These are phyloP conservation scores for Cucurbita maxima DNA, from an alignment of 306 rosid genomes.

Conservation along the genomic window DNA sequence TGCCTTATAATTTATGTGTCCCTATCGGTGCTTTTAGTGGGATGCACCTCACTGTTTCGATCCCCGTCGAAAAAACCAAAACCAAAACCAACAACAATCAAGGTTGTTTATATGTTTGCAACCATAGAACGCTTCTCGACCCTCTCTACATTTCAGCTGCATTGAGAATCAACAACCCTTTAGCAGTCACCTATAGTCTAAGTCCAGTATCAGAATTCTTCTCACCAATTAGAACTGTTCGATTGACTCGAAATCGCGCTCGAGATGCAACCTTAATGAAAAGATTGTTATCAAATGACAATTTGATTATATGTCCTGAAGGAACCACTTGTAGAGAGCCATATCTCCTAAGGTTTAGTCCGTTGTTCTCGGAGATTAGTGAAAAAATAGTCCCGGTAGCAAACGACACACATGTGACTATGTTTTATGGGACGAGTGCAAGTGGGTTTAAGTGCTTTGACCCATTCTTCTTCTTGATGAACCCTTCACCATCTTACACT, in stretches of 20 bases:
- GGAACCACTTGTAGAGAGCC: constrained; percentile 95
- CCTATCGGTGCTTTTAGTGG: constrained; percentile 33
- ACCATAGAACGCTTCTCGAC: constrained; percentile 62
- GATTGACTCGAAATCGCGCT: constrained; percentile 38
- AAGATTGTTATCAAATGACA: constrained; percentile 29
- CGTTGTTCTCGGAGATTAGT: constrained; percentile 52
- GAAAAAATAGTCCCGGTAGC: constrained; percentile 50
- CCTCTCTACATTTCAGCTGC: constrained; percentile 43
- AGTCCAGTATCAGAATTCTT: constrained; percentile 58
- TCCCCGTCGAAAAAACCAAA: neutral
- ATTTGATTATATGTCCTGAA: constrained; percentile 63
- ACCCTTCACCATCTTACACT: constrained; percentile 49
- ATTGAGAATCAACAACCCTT: constrained; percentile 14
- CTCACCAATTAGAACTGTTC: constrained; percentile 63
- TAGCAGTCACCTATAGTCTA: constrained; percentile 63
- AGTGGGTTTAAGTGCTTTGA: constrained; percentile 74
- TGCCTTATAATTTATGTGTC: constrained; percentile 31
- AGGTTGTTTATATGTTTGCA: constrained; percentile 54
- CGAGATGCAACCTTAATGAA: constrained; percentile 37
- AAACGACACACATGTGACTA: constrained; percentile 33
- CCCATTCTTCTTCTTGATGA: constrained; percentile 54
- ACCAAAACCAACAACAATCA: neutral
- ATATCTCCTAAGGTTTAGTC: constrained; percentile 66
- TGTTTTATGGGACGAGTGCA: constrained; percentile 83
- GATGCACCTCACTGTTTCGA: constrained; percentile 19